phyloP scores from a whole-genome alignment of 345 rosid genomes.

The Bruguiera sexangula region DNA sequence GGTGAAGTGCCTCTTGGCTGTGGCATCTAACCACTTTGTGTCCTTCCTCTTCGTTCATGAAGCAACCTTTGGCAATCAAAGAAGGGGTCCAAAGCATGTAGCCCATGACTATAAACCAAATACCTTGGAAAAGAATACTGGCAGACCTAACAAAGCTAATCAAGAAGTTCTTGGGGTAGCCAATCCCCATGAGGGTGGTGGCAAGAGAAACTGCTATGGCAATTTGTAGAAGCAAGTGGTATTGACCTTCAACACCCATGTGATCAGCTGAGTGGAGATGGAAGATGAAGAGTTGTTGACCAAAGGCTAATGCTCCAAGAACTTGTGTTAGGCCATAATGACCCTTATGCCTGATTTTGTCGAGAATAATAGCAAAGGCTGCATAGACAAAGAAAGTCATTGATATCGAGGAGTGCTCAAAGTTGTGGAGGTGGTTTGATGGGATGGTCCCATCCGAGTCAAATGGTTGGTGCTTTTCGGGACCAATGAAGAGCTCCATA shows the following conservation, averaged over 20 bases:
- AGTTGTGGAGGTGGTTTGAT: slow-evolving; percentile 81
- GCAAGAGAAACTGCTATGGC: slow-evolving; percentile 47
- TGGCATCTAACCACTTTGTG: slow-evolving; percentile 65
- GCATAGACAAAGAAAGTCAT: slow-evolving; percentile 66
- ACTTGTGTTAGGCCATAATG: slow-evolving; percentile 41
- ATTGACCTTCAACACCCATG: slow-evolving; percentile 78
- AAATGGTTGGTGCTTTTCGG: slow-evolving; percentile 67
- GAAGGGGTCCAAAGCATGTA: slow-evolving; percentile 71
- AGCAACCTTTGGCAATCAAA: slow-evolving; percentile 61
- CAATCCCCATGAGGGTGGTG: slow-evolving; percentile 63
- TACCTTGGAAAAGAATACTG: slow-evolving; percentile 67
- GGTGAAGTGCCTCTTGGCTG: slow-evolving; percentile 40
- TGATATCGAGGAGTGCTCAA: slow-evolving; percentile 74
- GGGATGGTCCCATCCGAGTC: slow-evolving; percentile 78
- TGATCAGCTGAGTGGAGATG: slow-evolving; percentile 82
- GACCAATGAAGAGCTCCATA: slow-evolving; percentile 81
- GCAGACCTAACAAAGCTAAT: slow-evolving; percentile 62
- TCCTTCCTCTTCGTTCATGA: slow-evolving; percentile 57
- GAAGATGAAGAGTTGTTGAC: slow-evolving; percentile 69
- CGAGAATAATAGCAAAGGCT: slow-evolving; percentile 51
- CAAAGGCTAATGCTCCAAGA: slow-evolving; percentile 57
- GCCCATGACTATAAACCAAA: slow-evolving; percentile 74
- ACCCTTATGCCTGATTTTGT: slow-evolving; percentile 32
- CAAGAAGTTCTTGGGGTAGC: slow-evolving; percentile 58
- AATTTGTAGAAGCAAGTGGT: slow-evolving; percentile 68